A percentile compares a stretch with the other conserved stretches of the same genome.
These are phyloP conservation scores for Stagonosporopsis chrysanthemi DNA, from an alignment of 2,329 filamentous ascomycete species.

Conservation along the genomic window DNA sequence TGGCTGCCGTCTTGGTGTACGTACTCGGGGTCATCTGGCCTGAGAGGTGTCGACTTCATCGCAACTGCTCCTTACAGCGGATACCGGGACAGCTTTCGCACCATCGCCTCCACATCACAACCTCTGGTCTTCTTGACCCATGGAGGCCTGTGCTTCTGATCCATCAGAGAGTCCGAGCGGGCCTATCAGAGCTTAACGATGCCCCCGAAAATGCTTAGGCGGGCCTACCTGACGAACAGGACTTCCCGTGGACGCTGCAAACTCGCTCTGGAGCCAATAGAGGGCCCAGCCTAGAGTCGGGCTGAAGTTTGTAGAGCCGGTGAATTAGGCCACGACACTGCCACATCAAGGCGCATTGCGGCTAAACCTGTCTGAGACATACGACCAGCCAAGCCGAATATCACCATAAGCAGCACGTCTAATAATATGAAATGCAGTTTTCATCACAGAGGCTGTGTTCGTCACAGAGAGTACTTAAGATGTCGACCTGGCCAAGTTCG, in stretches of 20 bases:
- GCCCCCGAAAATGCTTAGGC: not conserved
- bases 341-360: slow-evolving; percentile 8
- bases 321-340: slow-evolving; percentile 10
- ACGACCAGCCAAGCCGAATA: slow-evolving; percentile 4
- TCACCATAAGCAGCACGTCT: slow-evolving; percentile 12
- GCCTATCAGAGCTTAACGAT: not conserved
- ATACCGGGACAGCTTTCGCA: not conserved
- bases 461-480: slow-evolving; percentile 8
- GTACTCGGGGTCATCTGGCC: not conserved
- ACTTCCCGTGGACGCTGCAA: not conserved
- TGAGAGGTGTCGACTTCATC: not conserved
- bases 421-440: not conserved
- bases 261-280: not conserved
- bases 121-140: not conserved
- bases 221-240: not conserved
- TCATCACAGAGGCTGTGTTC: slow-evolving; percentile 1
- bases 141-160: not conserved
- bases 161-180: not conserved
- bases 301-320: not conserved
- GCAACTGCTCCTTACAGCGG: not conserved
- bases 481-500: not conserved
- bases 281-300: not conserved
- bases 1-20: not conserved
- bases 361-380: slow-evolving; percentile 6
- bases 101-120: not conserved